Evolutionary conservation across 192 early-diverging fungal genomes (phyloP).

Genomic region (Globomyces pollinis-pini): DNA sequence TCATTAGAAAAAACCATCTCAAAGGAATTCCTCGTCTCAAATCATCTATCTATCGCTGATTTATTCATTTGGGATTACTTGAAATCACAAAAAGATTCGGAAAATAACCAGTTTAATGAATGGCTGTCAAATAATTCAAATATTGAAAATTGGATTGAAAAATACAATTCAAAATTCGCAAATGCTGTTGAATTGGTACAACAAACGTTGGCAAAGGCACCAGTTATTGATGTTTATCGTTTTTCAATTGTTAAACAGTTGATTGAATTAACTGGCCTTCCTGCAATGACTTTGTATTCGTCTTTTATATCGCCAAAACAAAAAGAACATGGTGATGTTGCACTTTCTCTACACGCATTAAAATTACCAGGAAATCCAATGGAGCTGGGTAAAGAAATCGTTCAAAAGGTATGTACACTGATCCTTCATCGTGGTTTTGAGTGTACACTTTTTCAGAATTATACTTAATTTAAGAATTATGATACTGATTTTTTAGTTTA

Average conservation of each 20-base stretch:
- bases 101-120: neutral
- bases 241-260: slow-evolving; percentile 14
- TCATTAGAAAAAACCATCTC: neutral
- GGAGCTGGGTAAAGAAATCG: slow-evolving; percentile 18
- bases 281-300: slow-evolving; percentile 3
- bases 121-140: neutral
- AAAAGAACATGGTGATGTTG: slow-evolving; percentile 11
- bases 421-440: too few species aligned
- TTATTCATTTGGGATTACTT: slow-evolving; percentile 15
- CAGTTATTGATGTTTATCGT: slow-evolving; percentile 9
- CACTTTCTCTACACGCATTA: slow-evolving; percentile 16
- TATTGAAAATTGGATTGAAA: too few species aligned
- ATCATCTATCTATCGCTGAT: slow-evolving; percentile 12
- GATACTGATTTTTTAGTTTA: slow-evolving; percentile 5
- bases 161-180: neutral
- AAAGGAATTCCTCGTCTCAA: neutral
- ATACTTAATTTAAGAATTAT: neutral
- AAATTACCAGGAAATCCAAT: slow-evolving; percentile 20
- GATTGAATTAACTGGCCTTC: slow-evolving; percentile 1
- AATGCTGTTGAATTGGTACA: neutral
- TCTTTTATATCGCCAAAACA: slow-evolving; percentile 14
- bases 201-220: neutral
- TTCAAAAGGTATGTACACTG: slow-evolving; percentile 7
- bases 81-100: neutral
- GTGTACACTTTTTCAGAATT: too few species aligned